Conservation (phyloP, 2,329 filamentous ascomycete species). For the Venturia oleaginea region DNA sequence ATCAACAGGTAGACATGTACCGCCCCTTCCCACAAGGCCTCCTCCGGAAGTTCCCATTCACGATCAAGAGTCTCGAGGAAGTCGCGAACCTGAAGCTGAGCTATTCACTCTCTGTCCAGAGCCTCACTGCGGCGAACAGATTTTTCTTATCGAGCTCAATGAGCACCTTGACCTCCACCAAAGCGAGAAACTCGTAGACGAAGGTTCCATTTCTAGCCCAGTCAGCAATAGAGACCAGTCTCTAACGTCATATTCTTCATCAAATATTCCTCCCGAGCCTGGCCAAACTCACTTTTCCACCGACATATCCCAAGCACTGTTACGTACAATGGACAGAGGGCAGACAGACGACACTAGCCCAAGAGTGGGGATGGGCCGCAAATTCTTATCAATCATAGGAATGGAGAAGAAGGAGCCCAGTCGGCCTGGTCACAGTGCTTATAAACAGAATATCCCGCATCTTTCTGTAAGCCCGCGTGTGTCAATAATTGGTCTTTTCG, state of each 20-base stretch:
- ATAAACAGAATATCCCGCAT: neutral
- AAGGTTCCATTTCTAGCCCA: constrained; percentile 9
- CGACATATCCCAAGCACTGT: constrained; percentile 1
- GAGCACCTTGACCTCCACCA: constrained; percentile 39
- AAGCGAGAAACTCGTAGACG: constrained; percentile 25
- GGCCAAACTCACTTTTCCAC: constrained; percentile 7
- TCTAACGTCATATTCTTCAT: neutral
- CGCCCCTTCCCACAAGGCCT: neutral
- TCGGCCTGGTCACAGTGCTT: neutral
- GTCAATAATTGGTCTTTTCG: neutral
- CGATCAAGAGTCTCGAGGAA: constrained; percentile 17
- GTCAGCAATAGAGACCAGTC: neutral
- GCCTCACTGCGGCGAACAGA: constrained; percentile 33
- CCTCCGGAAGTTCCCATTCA: constrained; percentile 1
- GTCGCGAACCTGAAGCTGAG: constrained; percentile 10
- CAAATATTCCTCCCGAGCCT: neutral
- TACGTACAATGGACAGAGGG: neutral
- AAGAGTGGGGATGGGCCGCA: constrained; percentile 6
- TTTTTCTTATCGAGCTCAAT: constrained; percentile 33
- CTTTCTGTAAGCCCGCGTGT: neutral
- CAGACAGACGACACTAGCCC: neutral
- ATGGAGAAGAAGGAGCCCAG: constrained; percentile 4
- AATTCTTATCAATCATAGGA: constrained; percentile 8
- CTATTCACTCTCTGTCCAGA: constrained; percentile 32
- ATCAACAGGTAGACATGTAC: neutral